These are phyloP conservation scores for Orbilia blumenaviensis DNA, from an alignment of 2,329 filamentous ascomycete species.

Conservation along the genomic window DNA sequence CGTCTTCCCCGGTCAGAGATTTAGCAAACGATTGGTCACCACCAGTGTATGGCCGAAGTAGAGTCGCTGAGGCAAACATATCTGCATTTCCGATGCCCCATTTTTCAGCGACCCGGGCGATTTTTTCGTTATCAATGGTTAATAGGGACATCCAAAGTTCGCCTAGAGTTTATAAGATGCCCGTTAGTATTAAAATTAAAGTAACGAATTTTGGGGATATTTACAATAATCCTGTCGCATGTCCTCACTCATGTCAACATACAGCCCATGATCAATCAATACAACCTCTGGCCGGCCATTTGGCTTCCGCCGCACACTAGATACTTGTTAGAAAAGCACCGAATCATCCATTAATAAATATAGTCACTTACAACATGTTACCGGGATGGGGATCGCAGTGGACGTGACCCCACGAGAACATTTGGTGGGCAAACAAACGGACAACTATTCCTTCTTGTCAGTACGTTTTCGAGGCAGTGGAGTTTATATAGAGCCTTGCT, in stretches of 20 bases:
- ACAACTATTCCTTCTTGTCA: conserved; percentile 63
- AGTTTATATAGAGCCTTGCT: neutral
- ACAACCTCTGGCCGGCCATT: conserved; percentile 80
- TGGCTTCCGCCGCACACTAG: conserved; percentile 76
- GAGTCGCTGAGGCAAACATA: conserved; percentile 87
- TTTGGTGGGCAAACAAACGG: conserved; percentile 94
- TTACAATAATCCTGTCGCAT: conserved; percentile 84
- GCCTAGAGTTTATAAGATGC: conserved; percentile 49
- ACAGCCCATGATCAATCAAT: conserved; percentile 95
- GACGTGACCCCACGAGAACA: conserved; percentile 95
- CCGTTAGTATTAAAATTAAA: neutral
- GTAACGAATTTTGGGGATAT: neutral
- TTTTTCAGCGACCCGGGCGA: conserved; percentile 73
- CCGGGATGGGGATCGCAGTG: conserved; percentile 93
- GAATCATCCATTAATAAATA: neutral
- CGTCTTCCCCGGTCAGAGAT: conserved; percentile 60
- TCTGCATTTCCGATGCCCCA: conserved; percentile 93
- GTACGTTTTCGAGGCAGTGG: neutral
- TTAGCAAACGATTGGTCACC: conserved; percentile 67
- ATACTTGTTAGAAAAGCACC: neutral
- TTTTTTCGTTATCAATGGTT: conserved; percentile 87
- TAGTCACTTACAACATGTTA: conserved; percentile 75
- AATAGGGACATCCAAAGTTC: conserved; percentile 91
- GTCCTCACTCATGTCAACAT: conserved; percentile 84
- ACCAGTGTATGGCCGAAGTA: conserved; percentile 89